Conservation (phyloP, 805 yeast species). For the Kuraishia cidri region DNA sequence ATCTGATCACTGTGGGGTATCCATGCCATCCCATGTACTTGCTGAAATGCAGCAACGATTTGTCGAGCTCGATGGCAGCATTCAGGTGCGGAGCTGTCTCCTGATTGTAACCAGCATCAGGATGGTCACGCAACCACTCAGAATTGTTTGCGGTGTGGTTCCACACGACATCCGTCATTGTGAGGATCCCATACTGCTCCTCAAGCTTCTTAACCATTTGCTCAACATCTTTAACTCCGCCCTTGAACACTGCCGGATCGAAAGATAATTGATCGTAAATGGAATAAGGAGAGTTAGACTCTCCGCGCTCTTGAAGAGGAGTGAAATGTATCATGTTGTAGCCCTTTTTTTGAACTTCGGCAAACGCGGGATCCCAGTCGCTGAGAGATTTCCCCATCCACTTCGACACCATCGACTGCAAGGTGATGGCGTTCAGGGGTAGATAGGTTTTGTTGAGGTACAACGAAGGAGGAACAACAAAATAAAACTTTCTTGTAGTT, state of each 20-base stretch:
- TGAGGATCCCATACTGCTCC: conserved; percentile 48
- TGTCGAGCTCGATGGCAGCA: conserved; percentile 81
- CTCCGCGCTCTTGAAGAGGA: conserved; percentile 86
- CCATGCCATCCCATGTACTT: conserved; percentile 43
- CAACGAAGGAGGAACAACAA: conserved; percentile 76
- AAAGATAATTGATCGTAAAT: conserved; percentile 77
- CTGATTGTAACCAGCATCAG: conserved; percentile 83
- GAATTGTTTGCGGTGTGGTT: conserved; percentile 95
- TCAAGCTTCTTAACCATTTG: conserved; percentile 40
- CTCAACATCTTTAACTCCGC: conserved; percentile 44
- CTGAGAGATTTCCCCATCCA: conserved; percentile 67
- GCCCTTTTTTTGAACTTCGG: conserved; percentile 58
- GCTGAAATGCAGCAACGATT: conserved; percentile 58
- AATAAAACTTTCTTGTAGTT: conserved; percentile 55
- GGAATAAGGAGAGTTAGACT: conserved; percentile 88
- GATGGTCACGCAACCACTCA: conserved; percentile 74
- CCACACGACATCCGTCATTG: conserved; percentile 88
- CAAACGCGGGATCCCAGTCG: conserved; percentile 63
- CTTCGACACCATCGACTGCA: conserved; percentile 83
- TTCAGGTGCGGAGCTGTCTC: conserved; percentile 84
- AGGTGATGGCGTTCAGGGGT: conserved; percentile 68
- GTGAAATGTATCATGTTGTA: conserved; percentile 96
- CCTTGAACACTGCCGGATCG: conserved; percentile 58
- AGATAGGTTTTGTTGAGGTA: conserved; percentile 43
- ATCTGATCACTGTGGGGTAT: conserved; percentile 47